Conservation (phyloP, 2,329 filamentous ascomycete species). For the Knoxdaviesia proteae region DNA sequence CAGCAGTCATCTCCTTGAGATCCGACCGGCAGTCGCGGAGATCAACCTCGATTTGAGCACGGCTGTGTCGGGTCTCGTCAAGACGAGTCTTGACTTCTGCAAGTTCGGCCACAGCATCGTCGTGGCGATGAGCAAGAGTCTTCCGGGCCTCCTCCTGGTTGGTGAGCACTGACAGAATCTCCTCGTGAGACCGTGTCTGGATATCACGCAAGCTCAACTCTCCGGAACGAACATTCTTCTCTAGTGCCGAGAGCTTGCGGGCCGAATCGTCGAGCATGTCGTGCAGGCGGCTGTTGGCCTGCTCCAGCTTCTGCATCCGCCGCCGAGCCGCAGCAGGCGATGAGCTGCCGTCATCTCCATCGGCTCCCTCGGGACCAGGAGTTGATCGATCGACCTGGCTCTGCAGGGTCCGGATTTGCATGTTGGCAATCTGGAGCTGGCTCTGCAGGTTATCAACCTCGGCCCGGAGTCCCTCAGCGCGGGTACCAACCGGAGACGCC, state of each 20-base stretch:
- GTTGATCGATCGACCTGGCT: constrained; percentile 58
- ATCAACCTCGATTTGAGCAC: constrained; percentile 63
- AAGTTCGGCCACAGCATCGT: constrained; percentile 66
- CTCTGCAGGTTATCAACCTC: constrained; percentile 88
- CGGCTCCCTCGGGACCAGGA: constrained; percentile 28
- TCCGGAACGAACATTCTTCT: constrained; percentile 69
- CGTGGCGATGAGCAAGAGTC: constrained; percentile 64
- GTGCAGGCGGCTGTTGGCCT: constrained; percentile 77
- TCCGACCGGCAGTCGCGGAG: constrained; percentile 69
- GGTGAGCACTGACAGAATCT: constrained; percentile 79
- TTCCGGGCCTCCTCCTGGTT: constrained; percentile 80
- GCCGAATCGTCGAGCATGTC: constrained; percentile 87
- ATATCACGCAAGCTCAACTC: constrained; percentile 79
- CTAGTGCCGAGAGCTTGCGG: constrained; percentile 76
- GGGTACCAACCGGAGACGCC: constrained; percentile 18
- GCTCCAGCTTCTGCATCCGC: constrained; percentile 77
- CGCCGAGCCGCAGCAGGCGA: constrained; percentile 53
- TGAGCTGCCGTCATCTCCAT: constrained; percentile 11
- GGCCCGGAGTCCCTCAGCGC: constrained; percentile 64
- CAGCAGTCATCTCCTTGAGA: constrained; percentile 55
- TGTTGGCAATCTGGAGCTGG: constrained; percentile 78
- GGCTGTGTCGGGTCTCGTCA: constrained; percentile 68
- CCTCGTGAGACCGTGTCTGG: constrained; percentile 82
- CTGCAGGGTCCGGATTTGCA: constrained; percentile 86
- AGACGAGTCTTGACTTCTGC: constrained; percentile 72